Percentiles rank a stretch among this genome's conserved stretches.
Conservation (phyloP, 768 basidiomycete species). For the Lactarius evosmus region DNA sequence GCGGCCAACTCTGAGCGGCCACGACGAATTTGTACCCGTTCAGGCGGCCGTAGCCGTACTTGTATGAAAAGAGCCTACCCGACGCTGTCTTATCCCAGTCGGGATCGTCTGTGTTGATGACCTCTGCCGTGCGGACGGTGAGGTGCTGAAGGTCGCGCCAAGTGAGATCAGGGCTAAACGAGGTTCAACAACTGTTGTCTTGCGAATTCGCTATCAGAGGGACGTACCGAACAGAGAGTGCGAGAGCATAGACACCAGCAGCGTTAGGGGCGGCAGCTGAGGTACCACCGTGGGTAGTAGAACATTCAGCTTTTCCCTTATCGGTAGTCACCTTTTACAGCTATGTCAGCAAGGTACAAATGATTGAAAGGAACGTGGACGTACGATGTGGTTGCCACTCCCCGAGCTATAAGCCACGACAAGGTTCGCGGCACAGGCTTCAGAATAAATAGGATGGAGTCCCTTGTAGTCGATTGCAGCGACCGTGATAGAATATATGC, state of each 20-base stretch:
- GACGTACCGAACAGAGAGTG: conserved; percentile 76
- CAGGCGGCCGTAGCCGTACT: conserved; percentile 91
- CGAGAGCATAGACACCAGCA: conserved; percentile 89
- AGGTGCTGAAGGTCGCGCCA: conserved; percentile 98
- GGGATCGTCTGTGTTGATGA: conserved; percentile 84
- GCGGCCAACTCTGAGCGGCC: conserved; percentile 75
- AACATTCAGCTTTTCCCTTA: conserved; percentile 79
- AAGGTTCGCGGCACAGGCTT: conserved; percentile 97
- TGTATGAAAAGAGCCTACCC: conserved; percentile 76
- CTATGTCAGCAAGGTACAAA: conserved; percentile 25
- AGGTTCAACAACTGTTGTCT: conserved; percentile 16
- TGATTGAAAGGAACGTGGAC: conserved; percentile 34
- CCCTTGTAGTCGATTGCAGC: conserved; percentile 94
- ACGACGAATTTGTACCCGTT: conserved; percentile 81
- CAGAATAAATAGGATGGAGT: conserved; percentile 94
- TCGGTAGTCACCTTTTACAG: conserved; percentile 83
- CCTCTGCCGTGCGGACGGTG: conserved; percentile 68
- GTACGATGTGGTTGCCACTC: conserved; percentile 86
- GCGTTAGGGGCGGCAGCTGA: conserved; percentile 98
- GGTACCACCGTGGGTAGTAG: conserved; percentile 86
- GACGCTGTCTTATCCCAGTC: conserved; percentile 86
- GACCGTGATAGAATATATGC: conserved; percentile 93
- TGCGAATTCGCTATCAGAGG: conserved; percentile 3
- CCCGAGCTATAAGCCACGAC: conserved; percentile 96
- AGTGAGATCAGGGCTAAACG: conserved; percentile 77